Conservation (phyloP, 2,329 filamentous ascomycete genomes). For the Huntiella savannae region DNA sequence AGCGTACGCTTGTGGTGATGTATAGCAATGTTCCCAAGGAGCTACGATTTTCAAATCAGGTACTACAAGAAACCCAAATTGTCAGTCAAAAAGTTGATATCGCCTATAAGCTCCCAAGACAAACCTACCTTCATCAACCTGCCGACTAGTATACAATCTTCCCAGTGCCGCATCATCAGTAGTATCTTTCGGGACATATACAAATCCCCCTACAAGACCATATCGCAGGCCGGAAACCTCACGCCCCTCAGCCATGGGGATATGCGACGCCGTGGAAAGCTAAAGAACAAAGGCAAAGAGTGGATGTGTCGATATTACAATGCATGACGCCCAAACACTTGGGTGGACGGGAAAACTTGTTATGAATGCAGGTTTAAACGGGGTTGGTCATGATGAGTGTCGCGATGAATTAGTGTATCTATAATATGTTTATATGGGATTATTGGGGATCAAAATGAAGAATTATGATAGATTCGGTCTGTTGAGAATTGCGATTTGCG, state of each 20-base stretch:
- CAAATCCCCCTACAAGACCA: constrained; percentile 6
- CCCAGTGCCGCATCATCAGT: constrained; percentile 2
- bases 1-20: background rate
- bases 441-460: no score
- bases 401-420: no score
- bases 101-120: background rate
- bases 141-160: constrained; percentile 2
- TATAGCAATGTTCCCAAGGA: constrained; percentile 11
- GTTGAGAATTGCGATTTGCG: no score
- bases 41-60: constrained; percentile 5
- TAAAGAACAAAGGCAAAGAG: constrained; percentile 2
- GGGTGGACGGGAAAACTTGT: no score
- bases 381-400: no score
- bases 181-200: constrained; percentile 6
- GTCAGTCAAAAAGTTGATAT: no score
- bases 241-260: constrained; percentile 9
- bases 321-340: constrained; percentile 5
- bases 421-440: no score
- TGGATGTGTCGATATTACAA: constrained; percentile 1
- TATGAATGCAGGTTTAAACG: no score
- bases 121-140: constrained; percentile 3
- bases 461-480: no score
- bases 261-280: background rate
- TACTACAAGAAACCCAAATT: background rate
- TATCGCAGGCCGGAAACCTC: constrained; percentile 9